Conservation (phyloP, 805 yeast species). For the Hanseniaspora thailandica region DNA sequence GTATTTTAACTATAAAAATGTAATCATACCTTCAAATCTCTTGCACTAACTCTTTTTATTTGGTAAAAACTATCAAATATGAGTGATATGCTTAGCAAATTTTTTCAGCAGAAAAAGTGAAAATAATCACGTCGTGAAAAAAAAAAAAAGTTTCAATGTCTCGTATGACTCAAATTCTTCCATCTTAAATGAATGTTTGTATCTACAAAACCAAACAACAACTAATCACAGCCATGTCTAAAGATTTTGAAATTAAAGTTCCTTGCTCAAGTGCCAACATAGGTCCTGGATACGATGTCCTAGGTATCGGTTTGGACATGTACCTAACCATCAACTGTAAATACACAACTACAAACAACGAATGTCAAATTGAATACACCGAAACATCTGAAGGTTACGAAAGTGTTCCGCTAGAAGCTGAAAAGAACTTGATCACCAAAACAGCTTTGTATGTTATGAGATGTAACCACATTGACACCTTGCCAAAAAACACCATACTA, state of each 20-base stretch:
- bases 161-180: too few species aligned
- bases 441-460: slow-evolving; percentile 86
- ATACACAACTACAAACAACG: slow-evolving; percentile 51
- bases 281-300: slow-evolving; percentile 96
- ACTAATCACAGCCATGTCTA: slow-evolving; percentile 24
- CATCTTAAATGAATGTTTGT: not conserved
- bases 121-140: too few species aligned
- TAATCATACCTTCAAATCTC: too few species aligned
- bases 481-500: slow-evolving; percentile 74
- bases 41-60: too few species aligned
- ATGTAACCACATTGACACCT: slow-evolving; percentile 60
- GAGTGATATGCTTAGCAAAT: too few species aligned
- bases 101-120: too few species aligned
- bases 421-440: slow-evolving; percentile 75
- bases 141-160: not conserved
- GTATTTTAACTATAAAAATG: too few species aligned
- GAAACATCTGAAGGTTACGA: slow-evolving; percentile 65
- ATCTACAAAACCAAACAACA: not conserved
- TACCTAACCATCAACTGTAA: slow-evolving; percentile 62
- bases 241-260: slow-evolving; percentile 53
- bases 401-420: slow-evolving; percentile 66
- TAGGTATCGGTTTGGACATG: slow-evolving; percentile 78
- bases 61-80: too few species aligned
- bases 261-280: slow-evolving; percentile 98
- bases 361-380: slow-evolving; percentile 58